Percentiles rank a stretch among this genome's conserved stretches.
These are phyloP conservation scores for Brasenia schreberi DNA, from an alignment of 164 flowering plant genomes.

Conservation along the genomic window DNA sequence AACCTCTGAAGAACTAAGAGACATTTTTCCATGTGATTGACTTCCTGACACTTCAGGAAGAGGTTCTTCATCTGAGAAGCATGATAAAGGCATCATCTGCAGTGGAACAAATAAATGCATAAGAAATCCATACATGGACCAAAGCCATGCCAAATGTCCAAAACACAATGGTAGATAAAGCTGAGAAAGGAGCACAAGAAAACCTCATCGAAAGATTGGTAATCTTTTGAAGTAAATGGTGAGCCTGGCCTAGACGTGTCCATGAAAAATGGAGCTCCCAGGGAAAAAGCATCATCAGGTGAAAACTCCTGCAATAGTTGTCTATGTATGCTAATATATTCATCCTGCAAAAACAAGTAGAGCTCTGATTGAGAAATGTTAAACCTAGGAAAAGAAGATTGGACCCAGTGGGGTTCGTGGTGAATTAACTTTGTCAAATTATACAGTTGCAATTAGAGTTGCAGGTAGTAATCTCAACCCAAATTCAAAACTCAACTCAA, in stretches of 20 bases:
- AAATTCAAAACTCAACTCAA: too few relatives aligned
- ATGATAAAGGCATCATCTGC: slow-evolving; percentile 30
- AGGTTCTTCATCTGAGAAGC: slow-evolving; percentile 49
- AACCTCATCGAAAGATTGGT: slow-evolving; percentile 55
- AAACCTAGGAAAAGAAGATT: too few relatives aligned
- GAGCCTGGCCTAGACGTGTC: slow-evolving; percentile 72
- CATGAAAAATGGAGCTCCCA: slow-evolving; percentile 60
- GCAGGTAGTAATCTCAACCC: too few relatives aligned
- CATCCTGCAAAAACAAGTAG: slow-evolving; percentile 34
- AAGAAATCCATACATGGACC: neutral
- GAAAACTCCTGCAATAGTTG: slow-evolving; percentile 56
- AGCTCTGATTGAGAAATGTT: too few relatives aligned
- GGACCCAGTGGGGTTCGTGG: too few relatives aligned
- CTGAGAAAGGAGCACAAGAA: neutral
- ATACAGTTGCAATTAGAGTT: too few relatives aligned
- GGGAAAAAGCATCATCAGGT: slow-evolving; percentile 69
- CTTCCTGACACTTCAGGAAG: slow-evolving; percentile 43
- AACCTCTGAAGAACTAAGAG: slow-evolving; percentile 45
- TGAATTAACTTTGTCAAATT: too few relatives aligned
- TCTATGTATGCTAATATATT: slow-evolving; percentile 29
- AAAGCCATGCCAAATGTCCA: neutral
- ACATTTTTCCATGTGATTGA: slow-evolving; percentile 52
- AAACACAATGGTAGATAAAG: neutral
- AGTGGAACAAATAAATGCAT: slow-evolving; percentile 5
- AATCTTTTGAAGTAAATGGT: slow-evolving; percentile 48